phyloP scores from a whole-genome alignment of 805 yeast species.

The Barnettozyma vustinii region DNA sequence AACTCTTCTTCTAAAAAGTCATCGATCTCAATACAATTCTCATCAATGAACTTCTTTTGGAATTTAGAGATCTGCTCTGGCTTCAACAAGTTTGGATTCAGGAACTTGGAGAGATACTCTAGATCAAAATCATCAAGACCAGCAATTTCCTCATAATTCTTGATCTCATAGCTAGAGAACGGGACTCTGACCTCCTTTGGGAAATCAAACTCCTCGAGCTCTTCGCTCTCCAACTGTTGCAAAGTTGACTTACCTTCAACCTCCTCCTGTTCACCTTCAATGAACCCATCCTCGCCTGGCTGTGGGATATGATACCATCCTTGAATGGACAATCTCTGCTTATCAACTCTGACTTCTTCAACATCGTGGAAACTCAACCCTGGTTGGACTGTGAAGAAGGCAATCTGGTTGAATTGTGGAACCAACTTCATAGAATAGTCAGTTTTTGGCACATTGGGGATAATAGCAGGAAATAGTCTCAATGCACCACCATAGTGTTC shows the following conservation, averaged over 20 bases:
- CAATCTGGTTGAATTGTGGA: slow-evolving; percentile 94
- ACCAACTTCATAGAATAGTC: slow-evolving; percentile 66
- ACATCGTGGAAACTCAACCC: slow-evolving; percentile 97
- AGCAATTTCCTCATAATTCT: slow-evolving; percentile 18
- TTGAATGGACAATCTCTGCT: slow-evolving; percentile 85
- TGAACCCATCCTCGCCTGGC: slow-evolving; percentile 79
- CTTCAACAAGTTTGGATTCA: slow-evolving; percentile 50
- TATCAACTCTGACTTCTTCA: slow-evolving; percentile 90
- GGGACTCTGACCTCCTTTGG: slow-evolving; percentile 58
- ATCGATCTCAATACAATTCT: slow-evolving; percentile 63
- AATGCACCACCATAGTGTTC: slow-evolving; percentile 91
- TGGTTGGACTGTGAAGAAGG: slow-evolving; percentile 93
- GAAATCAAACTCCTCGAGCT: slow-evolving; percentile 72
- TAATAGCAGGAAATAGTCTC: slow-evolving; percentile 78
- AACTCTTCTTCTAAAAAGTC: slow-evolving; percentile 56
- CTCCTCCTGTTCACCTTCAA: slow-evolving; percentile 75
- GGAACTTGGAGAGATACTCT: slow-evolving; percentile 43
- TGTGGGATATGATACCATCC: slow-evolving; percentile 99
- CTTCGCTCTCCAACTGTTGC: slow-evolving; percentile 72
- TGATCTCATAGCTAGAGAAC: slow-evolving; percentile 35
- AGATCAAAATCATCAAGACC: slow-evolving; percentile 33
- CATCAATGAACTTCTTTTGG: slow-evolving; percentile 51
- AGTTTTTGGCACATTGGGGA: slow-evolving; percentile 83
- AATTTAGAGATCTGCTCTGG: slow-evolving; percentile 36
- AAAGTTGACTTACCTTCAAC: slow-evolving; percentile 72